Percentiles rank a stretch among this genome's conserved stretches.
Evolutionary conservation across 2,329 filamentous ascomycete species (phyloP).

Genomic region (Fusarium subglutinans): DNA sequence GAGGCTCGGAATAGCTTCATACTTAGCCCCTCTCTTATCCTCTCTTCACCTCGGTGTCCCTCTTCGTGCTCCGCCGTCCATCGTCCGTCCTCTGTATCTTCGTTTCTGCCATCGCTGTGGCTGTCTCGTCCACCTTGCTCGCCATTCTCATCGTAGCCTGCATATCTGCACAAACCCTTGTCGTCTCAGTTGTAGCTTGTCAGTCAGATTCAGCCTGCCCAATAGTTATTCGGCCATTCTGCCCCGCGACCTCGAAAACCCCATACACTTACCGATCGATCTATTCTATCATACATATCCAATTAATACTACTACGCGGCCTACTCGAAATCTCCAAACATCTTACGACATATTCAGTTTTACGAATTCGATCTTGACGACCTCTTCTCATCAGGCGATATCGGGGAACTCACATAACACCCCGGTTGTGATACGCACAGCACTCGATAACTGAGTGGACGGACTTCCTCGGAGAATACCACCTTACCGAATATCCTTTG

Average conservation of each 20-base stretch:
- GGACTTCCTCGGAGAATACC: constrained; percentile 31
- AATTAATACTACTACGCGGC: constrained; percentile 18
- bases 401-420: constrained; percentile 28
- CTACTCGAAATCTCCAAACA: constrained; percentile 1
- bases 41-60: constrained; percentile 24
- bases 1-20: constrained; percentile 45
- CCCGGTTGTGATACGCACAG: constrained; percentile 29
- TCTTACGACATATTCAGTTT: constrained; percentile 8
- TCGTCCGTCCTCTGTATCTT: constrained; percentile 11
- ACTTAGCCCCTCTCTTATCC: constrained; percentile 22
- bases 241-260: constrained; percentile 31
- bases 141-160: constrained; percentile 22
- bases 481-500: constrained; percentile 24
- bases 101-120: constrained; percentile 1
- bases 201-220: constrained; percentile 24
- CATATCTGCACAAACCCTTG: constrained; percentile 20
- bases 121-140: constrained; percentile 10
- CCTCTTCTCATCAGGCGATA: constrained; percentile 17
- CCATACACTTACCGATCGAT: constrained; percentile 22
- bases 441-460: constrained; percentile 33
- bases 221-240: constrained; percentile 20
- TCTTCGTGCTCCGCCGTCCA: constrained; percentile 17
- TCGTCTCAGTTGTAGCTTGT: constrained; percentile 27
- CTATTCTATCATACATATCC: constrained; percentile 23
- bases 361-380: constrained; percentile 16